These are phyloP conservation scores for Zymoseptoria ardabiliae DNA, from an alignment of 2,329 filamentous ascomycete species.

Conservation along the genomic window DNA sequence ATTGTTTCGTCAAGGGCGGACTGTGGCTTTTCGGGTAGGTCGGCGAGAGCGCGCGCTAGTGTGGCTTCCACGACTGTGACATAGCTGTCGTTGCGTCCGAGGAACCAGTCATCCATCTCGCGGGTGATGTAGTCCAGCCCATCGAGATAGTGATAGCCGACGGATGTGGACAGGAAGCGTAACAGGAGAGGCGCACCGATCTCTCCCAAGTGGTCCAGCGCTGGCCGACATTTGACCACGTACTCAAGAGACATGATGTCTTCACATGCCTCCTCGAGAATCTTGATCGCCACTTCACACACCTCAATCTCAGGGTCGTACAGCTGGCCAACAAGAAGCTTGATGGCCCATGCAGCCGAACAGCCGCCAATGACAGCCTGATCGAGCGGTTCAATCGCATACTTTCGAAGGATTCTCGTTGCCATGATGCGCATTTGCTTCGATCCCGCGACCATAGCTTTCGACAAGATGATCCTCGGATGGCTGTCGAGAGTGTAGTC, in stretches of 20 bases:
- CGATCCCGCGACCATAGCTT: conserved; percentile 82
- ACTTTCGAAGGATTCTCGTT: conserved; percentile 79
- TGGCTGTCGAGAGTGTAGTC: conserved; percentile 83
- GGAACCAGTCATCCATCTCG: conserved; percentile 99
- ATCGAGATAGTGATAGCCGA: conserved; percentile 95
- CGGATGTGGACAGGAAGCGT: conserved; percentile 88
- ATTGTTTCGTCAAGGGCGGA: conserved; percentile 37
- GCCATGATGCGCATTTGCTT: conserved; percentile 87
- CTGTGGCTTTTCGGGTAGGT: conserved; percentile 47
- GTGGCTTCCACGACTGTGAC: conserved; percentile 94
- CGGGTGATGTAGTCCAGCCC: conserved; percentile 97
- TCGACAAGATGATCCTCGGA: conserved; percentile 84
- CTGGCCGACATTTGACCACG: conserved; percentile 91
- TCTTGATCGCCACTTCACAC: conserved; percentile 92
- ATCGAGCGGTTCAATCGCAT: conserved; percentile 57
- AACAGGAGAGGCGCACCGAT: conserved; percentile 89
- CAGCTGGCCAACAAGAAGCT: conserved; percentile 91
- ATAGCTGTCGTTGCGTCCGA: conserved; percentile 94
- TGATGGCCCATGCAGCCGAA: conserved; percentile 91
- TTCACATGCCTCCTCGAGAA: conserved; percentile 95
- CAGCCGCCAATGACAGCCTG: conserved; percentile 39
- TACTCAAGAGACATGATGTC: conserved; percentile 85
- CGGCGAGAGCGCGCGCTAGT: conserved; percentile 73
- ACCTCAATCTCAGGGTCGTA: conserved; percentile 97
- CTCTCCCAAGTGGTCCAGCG: conserved; percentile 89